Evolutionary conservation across 441 rosid species (phyloP).

Genomic region (Populus hybrid): DNA sequence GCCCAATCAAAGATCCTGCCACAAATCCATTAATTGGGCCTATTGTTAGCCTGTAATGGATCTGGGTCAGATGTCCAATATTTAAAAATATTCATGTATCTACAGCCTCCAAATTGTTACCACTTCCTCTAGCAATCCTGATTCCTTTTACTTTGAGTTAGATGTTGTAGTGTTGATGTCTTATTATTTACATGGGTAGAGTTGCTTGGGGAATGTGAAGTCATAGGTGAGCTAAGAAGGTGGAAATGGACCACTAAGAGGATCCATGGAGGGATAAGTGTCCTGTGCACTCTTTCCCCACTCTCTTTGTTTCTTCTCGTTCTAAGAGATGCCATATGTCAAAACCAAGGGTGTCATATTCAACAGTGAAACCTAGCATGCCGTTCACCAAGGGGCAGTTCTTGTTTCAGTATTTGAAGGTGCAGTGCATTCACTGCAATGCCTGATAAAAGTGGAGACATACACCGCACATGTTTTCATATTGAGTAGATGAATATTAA

Average conservation of each 20-base stretch:
- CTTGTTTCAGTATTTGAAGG: neutral
- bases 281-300: neutral
- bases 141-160: neutral
- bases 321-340: neutral
- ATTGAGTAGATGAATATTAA: neutral
- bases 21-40: too few species aligned
- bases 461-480: neutral
- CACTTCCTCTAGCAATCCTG: neutral
- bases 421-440: neutral
- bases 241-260: neutral
- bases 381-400: neutral
- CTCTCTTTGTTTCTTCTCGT: neutral
- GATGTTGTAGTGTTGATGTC: neutral
- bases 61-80: too few species aligned
- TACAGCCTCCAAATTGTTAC: neutral
- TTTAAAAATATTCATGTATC: too few species aligned
- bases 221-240: neutral
- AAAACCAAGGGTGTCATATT: neutral
- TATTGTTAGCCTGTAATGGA: too few species aligned
- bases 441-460: neutral
- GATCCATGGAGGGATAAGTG: neutral
- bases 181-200: neutral
- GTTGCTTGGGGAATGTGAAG: neutral
- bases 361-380: neutral
- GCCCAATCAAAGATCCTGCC: too few species aligned